Evolutionary conservation across 805 yeast species (phyloP), one percentile per base, ranked within the genome.

Genomic region (Ogataea angusta): DNA sequence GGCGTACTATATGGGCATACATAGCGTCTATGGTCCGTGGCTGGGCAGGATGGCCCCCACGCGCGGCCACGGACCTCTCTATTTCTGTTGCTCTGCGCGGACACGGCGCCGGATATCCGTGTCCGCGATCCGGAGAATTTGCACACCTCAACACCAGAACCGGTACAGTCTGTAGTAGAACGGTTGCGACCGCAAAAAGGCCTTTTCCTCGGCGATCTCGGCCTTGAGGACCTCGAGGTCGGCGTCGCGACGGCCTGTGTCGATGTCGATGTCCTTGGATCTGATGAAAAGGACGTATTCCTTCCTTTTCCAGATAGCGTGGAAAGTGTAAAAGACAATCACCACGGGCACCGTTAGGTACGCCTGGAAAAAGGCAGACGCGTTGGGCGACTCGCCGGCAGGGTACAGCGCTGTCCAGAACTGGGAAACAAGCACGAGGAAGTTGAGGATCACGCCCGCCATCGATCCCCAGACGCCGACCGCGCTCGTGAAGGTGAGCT

Each of bases 321-420:
- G 54, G 32, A 47, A 43, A 10, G 52, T 8, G 41, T 56, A 83
- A 59, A 73, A 73, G 3, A 60, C 73, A 35, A 84, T 32, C 29
- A 81, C 68, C 40, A 84, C 71, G 18, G 85, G 85, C 42, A 71
- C 69, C 10, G 88, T 75, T 48, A 85, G 67, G 60, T 79, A 83
- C 19, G 74, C 66, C 53, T 72, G 64, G 68, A 85, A 85, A 69
- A 85, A 85, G 18, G 56, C 63, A 22, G 56, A 44, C 4, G 85
- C 81, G 54, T 62, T 66, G 30, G 82, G 76, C 12, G 61, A 29
- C 8, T 42, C 67, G 14, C 78, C 80, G 37, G 78, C 57, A 37
- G 95, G 95, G 70, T 69, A 85, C 27, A 82, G 64, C 5, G 91
- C 90, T 37, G 82, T 71, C 86, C 90, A 86, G 66, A 86, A 84